Conservation (phyloP, 2,329 filamentous ascomycete genomes). For the Xylariaceae sp. region DNA sequence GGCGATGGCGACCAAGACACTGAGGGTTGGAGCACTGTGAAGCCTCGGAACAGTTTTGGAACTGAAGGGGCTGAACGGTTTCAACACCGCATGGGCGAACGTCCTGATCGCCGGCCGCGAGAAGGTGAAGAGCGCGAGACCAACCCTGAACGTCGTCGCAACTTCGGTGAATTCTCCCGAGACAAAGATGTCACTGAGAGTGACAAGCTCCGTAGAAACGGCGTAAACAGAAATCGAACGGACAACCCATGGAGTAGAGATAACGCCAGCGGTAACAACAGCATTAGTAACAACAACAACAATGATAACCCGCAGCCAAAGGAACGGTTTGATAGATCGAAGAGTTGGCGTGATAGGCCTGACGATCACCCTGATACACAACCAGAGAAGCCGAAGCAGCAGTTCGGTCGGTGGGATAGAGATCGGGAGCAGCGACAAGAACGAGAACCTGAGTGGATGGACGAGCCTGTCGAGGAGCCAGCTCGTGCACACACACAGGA, state of each 20-base stretch:
- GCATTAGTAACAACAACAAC: constrained; percentile 31
- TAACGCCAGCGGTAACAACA: constrained; percentile 38
- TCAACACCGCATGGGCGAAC: constrained; percentile 57
- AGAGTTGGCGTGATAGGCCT: constrained; percentile 56
- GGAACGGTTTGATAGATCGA: constrained; percentile 53
- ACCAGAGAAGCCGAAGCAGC: constrained; percentile 48
- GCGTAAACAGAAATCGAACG: constrained; percentile 57
- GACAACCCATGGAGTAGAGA: constrained; percentile 73
- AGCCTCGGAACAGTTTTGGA: constrained; percentile 68
- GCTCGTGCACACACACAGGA: constrained; percentile 72
- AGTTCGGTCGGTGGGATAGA: constrained; percentile 51
- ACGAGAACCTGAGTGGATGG: constrained; percentile 88
- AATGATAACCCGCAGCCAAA: constrained; percentile 36
- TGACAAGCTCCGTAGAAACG: constrained; percentile 58
- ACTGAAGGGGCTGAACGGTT: constrained; percentile 68
- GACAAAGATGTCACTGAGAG: constrained; percentile 46
- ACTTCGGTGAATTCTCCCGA: constrained; percentile 46
- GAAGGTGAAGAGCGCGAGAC: constrained; percentile 48
- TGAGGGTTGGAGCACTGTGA: constrained; percentile 70
- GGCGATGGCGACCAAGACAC: constrained; percentile 54
- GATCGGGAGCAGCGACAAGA: constrained; percentile 56
- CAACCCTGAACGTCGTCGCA: constrained; percentile 45
- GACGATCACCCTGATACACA: constrained; percentile 35
- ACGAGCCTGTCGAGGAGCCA: constrained; percentile 65
- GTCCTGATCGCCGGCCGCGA: constrained; percentile 38